Base-by-base conservation (phyloP, 1,284 basidiomycete species). In the Fistulina hepatica region DNA sequence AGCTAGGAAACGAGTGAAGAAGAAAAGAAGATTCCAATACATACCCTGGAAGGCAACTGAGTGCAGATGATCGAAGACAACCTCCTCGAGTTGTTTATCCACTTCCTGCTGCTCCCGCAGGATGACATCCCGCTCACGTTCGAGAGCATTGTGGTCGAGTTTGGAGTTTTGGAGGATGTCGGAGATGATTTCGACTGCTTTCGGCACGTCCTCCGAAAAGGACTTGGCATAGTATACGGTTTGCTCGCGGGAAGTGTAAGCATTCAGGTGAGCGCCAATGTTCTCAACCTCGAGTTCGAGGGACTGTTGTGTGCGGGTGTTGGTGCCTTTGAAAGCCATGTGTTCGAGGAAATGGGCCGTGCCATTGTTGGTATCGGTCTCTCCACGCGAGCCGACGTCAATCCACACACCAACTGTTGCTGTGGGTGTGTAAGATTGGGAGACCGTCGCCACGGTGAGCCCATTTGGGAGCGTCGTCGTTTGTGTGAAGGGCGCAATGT, bases 191-290 rank as follows among this genome's bases (percentile, higher is more conserved):
- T 97, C 91, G 44, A 98, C 92, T 21, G 90, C 80, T 43, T 76
- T 74, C 22, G 80, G 76, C 15, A 97, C 89, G 59, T 98, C 95
- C 71, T 94, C 86, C 60, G 85, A 77, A 79, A 99, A 98, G 57
- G 88, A 84, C 75, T 97, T 97, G 57, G 94, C 94, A 60, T 97
- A 97, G 71, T 97, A 99, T 47, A 97, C 93, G 21, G 95, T 99
- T 67, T 98, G 94, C 67, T 98, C 94, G 48, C 94, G 80, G 30
- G 93, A 97, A 13, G 94, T 99, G 70, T 97, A 98, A 39, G 95
- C 94, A 61, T 98, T 97, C 44, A 99, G 68, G 61, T 97, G 94
- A 26, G 94, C 91, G 50, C 95, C 95, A 45, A 97, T 72, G n/a
- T 97, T 95, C 68, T 99, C 94, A 33, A 98, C 94, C 63, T 98